phyloP scores from a whole-genome alignment of 164 flowering plant species.

The Dillenia turbinata region DNA sequence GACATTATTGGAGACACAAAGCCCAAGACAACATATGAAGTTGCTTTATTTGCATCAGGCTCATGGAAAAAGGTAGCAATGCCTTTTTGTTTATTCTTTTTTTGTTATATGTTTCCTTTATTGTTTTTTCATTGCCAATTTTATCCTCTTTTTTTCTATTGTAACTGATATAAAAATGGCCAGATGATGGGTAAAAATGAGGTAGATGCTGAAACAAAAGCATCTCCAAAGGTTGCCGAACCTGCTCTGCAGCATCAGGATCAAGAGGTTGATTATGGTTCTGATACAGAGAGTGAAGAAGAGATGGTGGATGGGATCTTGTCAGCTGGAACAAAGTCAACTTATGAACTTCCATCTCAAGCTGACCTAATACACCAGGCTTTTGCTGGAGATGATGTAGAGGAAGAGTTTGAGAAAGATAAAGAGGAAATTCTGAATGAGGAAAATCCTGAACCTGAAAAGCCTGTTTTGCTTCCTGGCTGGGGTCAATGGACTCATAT shows the following conservation, averaged over 20 bases:
- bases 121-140: neutral
- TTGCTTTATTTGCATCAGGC: constrained; percentile 65
- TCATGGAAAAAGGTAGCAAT: constrained; percentile 56
- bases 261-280: constrained; percentile 39
- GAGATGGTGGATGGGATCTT: constrained; percentile 84
- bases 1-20: constrained; percentile 52
- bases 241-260: constrained; percentile 20
- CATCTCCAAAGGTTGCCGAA: constrained; percentile 14
- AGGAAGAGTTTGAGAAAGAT: constrained; percentile 73
- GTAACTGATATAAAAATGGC: constrained; percentile 2
- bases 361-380: constrained; percentile 76
- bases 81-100: neutral
- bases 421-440: constrained; percentile 64
- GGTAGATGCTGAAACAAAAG: constrained; percentile 11
- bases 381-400: constrained; percentile 97
- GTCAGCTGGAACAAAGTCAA: constrained; percentile 40
- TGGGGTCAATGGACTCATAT: constrained; percentile 95
- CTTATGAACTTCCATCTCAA: constrained; percentile 83
- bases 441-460: constrained; percentile 90
- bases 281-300: constrained; percentile 67
- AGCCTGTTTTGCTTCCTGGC: constrained; percentile 81
- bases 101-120: neutral
- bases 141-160: neutral
- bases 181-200: constrained; percentile 35
- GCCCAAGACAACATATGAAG: constrained; percentile 71